Base-by-base conservation (phyloP, 148 eudicot species). In the Chenopodium suecicum region DNA sequence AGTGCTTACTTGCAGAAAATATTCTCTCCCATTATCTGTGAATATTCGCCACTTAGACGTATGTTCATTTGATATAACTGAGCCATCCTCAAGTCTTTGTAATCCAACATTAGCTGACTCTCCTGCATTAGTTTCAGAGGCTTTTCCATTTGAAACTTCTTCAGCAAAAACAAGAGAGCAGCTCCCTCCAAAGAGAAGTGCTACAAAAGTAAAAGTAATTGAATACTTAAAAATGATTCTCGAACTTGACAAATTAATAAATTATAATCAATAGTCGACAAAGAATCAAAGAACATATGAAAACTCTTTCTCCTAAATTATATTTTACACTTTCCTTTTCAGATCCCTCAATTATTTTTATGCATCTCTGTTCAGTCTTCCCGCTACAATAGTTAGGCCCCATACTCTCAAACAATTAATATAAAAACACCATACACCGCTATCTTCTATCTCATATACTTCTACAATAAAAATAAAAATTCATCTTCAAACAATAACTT, bases 41-140 rank as follows among this genome's bases (percentile, higher is more conserved):
- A 87, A 96, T 83, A 96, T 80, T 83, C 98, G 91, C 99, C 98
- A 96, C 87, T 96, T 96, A 10, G 95, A 87, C 46, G 99, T 94
- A 86, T 96, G 99, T 80, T 88, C 88, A 77, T 96, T 96, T 67
- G 98, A 94, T 83, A 92, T 75, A 66, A 91, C 88, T 17, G 99
- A 94, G 23, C 93, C 97, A 87, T 94, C 99, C 83, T 96, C 98
- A 82, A 91, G 83, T 78, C 75, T 88, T 80, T 78, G 91, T 52
- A 96, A 89, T 47, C 89, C 94, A 79, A 79, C n/a, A 73, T 82
- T 34, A 48, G 79, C 79, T 70, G 74, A 79, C 7, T 62, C 88
- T 29, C 70, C 83, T 67, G 75, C 31, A 74, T 65, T 86, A 77
- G 83, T 84, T 80, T 83, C 89, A 82, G 90, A 67, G 83, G 69